Base-by-base conservation (phyloP, 73 alveolate species). In the Paramecium octaurelia region DNA sequence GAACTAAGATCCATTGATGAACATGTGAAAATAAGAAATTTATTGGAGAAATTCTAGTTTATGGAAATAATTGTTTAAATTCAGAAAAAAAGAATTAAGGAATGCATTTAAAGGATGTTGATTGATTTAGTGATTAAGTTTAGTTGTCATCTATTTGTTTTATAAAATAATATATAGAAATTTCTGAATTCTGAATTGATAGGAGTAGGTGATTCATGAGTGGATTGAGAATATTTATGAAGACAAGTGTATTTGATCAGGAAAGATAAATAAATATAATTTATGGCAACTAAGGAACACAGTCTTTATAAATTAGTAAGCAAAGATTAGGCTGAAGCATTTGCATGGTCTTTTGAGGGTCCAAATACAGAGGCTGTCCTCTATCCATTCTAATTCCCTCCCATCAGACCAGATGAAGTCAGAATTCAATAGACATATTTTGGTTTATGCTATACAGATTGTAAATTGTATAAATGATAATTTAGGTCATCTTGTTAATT, bases 341-440 rank as follows among this genome's bases (percentile, higher is more conserved):
- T 80, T 64, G 91, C 91, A 43, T 80, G 91, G 91, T 80, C 91
- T 14, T 80, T 80, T 46, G 91, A 80, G 24, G 91, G 91, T 23
- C 91, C 91, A 40, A 27, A 80, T 48, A 27, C 46, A 80, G 70
- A 80, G 76, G 64, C 91, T 14, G 50, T 42, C 16, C 70, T 44
- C 24, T 80, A 80, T 48, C 91, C 91, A 43, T 48, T 80, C 29
- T 12, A 80, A 80, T 80, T 80, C 76, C 91, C 91, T 38, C 76
- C 70, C n/a, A 10, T 80, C 6, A 40, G 73, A 23, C 91, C 91
- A 21, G 73, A 80, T 80, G 91, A 80, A 80, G 75, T 80, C 18
- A 80, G 91, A 80, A 48, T 80, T 42, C 70, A 80, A 48, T 80
- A 80, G 77, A 46, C 70, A 80, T 80, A 43, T 46, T 80, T 80